Evolutionary conservation across 129 eudicot genomes (phyloP).

Genomic region (Chrysanthemum seticuspe): DNA sequence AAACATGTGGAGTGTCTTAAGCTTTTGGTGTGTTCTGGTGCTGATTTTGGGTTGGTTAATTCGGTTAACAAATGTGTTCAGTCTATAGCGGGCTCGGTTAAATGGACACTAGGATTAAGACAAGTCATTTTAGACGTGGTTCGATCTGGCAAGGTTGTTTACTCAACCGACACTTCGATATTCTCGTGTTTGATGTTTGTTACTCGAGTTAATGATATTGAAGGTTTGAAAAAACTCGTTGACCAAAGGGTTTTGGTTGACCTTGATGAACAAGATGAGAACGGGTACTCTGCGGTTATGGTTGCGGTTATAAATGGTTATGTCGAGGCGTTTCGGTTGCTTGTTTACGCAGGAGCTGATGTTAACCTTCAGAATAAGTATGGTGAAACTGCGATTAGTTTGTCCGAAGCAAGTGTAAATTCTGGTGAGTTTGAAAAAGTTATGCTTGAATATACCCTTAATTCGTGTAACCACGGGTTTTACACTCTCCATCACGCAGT

Average conservation of each 20-base stretch:
- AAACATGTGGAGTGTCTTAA: constrained; percentile 62
- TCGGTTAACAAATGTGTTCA: constrained; percentile 41
- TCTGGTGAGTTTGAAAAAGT: constrained; percentile 60
- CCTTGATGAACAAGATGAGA: constrained; percentile 60
- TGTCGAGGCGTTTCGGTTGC: constrained; percentile 62
- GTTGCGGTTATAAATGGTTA: constrained; percentile 63
- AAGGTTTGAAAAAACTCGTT: constrained; percentile 50
- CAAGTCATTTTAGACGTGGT: constrained; percentile 53
- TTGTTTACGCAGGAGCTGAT: constrained; percentile 62
- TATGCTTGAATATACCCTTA: constrained; percentile 39
- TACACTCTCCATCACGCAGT: constrained; percentile 64
- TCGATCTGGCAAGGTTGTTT: constrained; percentile 44
- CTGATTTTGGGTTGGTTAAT: constrained; percentile 71
- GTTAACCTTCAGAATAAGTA: constrained; percentile 50
- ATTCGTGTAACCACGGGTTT: constrained; percentile 28
- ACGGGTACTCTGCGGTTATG: constrained; percentile 77
- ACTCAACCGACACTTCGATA: constrained; percentile 42
- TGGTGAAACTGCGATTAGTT: constrained; percentile 61
- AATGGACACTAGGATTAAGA: constrained; percentile 57
- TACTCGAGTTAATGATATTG: constrained; percentile 56
- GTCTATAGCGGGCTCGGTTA: constrained; percentile 45
- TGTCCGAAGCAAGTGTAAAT: constrained; percentile 53
- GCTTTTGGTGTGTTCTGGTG: constrained; percentile 58
- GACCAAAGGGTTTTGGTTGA: constrained; percentile 42
- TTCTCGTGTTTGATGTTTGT: constrained; percentile 65